Evolutionary conservation across 768 basidiomycete genomes (phyloP).

Genomic region (Macrolepiota albuminosa): DNA sequence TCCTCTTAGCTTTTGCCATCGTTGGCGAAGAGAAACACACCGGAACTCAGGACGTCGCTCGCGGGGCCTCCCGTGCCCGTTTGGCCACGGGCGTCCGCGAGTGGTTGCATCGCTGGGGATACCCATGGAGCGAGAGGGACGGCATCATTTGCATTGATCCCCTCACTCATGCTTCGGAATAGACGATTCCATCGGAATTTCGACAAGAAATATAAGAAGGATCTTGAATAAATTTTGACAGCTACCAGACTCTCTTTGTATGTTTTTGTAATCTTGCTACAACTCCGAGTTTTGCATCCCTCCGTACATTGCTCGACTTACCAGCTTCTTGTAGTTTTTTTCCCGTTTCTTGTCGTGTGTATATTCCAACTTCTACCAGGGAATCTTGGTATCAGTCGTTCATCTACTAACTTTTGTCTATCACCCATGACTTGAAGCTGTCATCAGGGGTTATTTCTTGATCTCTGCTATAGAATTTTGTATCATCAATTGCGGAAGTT

Average conservation of each 20-base stretch:
- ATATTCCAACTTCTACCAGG: background rate
- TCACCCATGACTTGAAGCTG: background rate
- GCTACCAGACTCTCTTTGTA: background rate
- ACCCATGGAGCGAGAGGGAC: conserved; percentile 91
- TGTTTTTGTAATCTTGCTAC: background rate
- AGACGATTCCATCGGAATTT: conserved; percentile 3
- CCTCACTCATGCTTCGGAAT: conserved; percentile 62
- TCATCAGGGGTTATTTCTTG: background rate
- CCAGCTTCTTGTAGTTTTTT: background rate
- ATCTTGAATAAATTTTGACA: background rate
- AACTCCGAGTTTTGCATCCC: background rate
- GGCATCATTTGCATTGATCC: conserved; percentile 89
- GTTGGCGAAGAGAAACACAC: conserved; percentile 98
- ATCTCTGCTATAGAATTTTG: too few relatives aligned
- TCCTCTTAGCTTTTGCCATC: conserved; percentile 68
- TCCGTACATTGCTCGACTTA: background rate
- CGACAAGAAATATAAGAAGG: background rate
- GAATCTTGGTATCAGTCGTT: background rate
- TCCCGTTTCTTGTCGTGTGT: background rate
- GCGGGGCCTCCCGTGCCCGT: conserved; percentile 79
- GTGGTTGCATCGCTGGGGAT: conserved; percentile 92
- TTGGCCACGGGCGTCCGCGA: conserved; percentile 85
- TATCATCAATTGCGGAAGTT: too few relatives aligned
- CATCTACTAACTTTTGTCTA: background rate
- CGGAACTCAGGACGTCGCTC: conserved; percentile 77